Base-by-base conservation (phyloP, 2,329 filamentous ascomycete species). In the Fusarium sororula region DNA sequence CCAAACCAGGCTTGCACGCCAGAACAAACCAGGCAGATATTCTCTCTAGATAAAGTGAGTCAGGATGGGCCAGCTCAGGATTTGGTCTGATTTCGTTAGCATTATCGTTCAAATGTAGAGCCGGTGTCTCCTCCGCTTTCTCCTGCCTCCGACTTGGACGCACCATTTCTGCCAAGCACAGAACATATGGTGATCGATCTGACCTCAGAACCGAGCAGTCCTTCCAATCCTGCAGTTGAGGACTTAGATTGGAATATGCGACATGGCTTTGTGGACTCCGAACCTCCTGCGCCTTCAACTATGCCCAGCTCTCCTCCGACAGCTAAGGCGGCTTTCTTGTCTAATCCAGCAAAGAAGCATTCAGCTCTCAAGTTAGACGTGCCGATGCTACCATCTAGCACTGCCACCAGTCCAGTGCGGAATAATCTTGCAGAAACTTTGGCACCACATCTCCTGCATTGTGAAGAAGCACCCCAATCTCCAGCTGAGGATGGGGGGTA, bases 171-270 rank as follows among this genome's bases (percentile, higher is more conserved):
- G n/a, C 80, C 78, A 2, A 47, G 64, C 13, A 44, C 57, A 3
- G 63, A 68, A 2, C 66, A 66, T 30, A 68, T 74, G 11, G 22
- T 74, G 7, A 76, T 83, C 7, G 78, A 81, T 41, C 60, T 80
- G 3, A 78, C 78, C 35, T 81, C 81, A 1, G 81, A 81, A 5
- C 79, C 82, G 18, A 67, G 48, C 20, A 83, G 73, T 28, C 79
- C 80, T 6, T n/a, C 51, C 12, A 54, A 64, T 8, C 7, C 32
- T 3, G 28, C 45, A 3, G 51, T 63, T 48, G 32, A 61, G 15
- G 51, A 59, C 38, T 22, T 77, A 12, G 50, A 76, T 50, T 55
- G 62, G 39, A 56, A 48, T 17, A 18, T 68, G 7, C 38, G 60
- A 39, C 30, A 56, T 32, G 75, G 60, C 1, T 57, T 41, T n/a